Evolutionary conservation across 768 basidiomycete species (phyloP).

Genomic region (Tylopilus cervinicoccineus): DNA sequence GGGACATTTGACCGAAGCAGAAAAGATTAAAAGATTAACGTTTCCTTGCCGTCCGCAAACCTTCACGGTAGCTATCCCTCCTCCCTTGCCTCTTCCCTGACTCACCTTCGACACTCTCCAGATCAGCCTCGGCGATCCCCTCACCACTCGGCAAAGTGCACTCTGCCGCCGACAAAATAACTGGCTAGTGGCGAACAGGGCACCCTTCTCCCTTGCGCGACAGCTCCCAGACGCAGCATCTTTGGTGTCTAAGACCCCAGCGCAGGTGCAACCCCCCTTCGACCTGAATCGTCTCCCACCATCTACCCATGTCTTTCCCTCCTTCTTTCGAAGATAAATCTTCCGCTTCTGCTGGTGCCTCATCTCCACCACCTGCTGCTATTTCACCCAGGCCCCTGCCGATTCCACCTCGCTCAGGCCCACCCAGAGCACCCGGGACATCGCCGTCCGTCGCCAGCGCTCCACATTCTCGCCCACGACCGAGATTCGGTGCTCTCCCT

Average conservation of each 20-base stretch:
- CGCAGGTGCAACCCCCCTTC: conserved; percentile 26
- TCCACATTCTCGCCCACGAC: conserved; percentile 35
- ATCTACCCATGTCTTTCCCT: conserved; percentile 19
- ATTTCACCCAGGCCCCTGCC: no score
- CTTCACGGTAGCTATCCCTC: conserved; percentile 36
- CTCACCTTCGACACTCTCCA: conserved; percentile 4
- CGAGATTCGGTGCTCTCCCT: conserved; percentile 60
- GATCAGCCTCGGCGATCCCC: no score
- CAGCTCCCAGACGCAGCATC: conserved; percentile 14
- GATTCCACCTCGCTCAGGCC: conserved; percentile 13
- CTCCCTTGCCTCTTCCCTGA: not conserved
- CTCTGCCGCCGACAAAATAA: no score
- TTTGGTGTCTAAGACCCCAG: conserved; percentile 11
- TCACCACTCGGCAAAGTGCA: no score
- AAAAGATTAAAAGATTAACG: no score
- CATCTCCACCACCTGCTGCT: no score
- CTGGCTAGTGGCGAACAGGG: conserved; percentile 15
- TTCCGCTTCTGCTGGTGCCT: conserved; percentile 7
- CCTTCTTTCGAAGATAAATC: conserved; percentile 16
- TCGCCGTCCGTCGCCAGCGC: conserved; percentile 2
- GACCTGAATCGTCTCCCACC: conserved; percentile 10
- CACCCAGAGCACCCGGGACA: conserved; percentile 3
- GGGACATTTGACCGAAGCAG: no score
- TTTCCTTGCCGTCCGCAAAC: no score
- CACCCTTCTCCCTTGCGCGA: conserved; percentile 11